Evolutionary conservation across 2,329 filamentous ascomycete species (phyloP), one percentile per base, ranked within the genome.

Genomic region (Colletotrichum ledebouriae): DNA sequence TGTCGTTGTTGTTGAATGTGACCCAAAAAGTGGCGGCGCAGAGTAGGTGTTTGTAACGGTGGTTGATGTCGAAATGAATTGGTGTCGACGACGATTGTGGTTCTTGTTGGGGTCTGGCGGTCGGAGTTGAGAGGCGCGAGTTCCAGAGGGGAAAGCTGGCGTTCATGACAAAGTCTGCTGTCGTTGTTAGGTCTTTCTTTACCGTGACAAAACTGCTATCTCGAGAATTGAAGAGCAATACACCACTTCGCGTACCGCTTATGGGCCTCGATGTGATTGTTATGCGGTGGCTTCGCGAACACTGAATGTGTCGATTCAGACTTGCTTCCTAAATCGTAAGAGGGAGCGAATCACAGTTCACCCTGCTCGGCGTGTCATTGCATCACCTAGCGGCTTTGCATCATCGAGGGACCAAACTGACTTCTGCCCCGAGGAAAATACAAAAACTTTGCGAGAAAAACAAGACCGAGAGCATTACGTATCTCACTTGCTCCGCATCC

Each of bases 1-100:
- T 22, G 22, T 17, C 17, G 17, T 17, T 17, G 17, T 17, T 17
- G 4, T 3, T 15, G 47, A 44, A 29, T 34, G 29, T 5, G n/a
- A 10, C 15, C 5, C 49, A 13, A 22, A 37, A 56, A 22, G 46
- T 60, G 17, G 62, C 22, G 66, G 42, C 56, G 61, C 49, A 66
- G 41, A 53, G 37, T 12, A 39, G 22, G 42, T 59, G 41, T 60
- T 66, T 57, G 46, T 34, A 34, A 56, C 42, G 49, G 34, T 12
- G 57, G 47, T 53, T 44, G 59, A 20, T 46, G 59, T 25, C 22
- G 56, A 49, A 10, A 9, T 29, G 29, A 7, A 29, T 2, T 7
- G 29, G 7, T 29, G 29, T 25, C 5, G 25, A 25, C 25, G 25
- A 25, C 25, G 25, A 25, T 25, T 4, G 25, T 1, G 25, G 25